Evolutionary conservation across 2,329 filamentous ascomycete genomes (phyloP).

Genomic region (Davidsoniella neocaledoniae): DNA sequence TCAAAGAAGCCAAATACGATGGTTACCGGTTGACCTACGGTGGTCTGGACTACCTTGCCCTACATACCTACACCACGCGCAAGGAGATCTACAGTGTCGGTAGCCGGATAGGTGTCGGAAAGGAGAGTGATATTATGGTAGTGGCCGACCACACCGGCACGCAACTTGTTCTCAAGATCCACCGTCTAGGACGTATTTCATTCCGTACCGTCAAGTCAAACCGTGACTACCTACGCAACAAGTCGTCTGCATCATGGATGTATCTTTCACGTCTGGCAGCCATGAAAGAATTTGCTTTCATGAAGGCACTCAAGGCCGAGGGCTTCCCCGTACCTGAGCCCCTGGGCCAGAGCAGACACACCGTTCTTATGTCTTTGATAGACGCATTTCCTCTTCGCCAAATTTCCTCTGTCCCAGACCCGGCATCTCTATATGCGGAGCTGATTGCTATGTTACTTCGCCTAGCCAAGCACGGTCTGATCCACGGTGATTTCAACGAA

Average conservation of each 20-base stretch:
- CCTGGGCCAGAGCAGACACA: constrained; percentile 78
- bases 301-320: constrained; percentile 68
- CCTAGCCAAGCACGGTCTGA: constrained; percentile 71
- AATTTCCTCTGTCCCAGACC: constrained; percentile 67
- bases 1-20: constrained; percentile 95
- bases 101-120: constrained; percentile 86
- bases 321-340: constrained; percentile 84
- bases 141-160: constrained; percentile 64
- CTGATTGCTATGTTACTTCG: constrained; percentile 73
- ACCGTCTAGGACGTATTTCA: constrained; percentile 85
- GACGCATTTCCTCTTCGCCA: constrained; percentile 86
- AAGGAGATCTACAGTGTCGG: constrained; percentile 81
- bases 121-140: constrained; percentile 93
- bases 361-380: constrained; percentile 87
- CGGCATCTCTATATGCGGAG: constrained; percentile 76
- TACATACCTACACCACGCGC: constrained; percentile 71
- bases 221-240: constrained; percentile 80
- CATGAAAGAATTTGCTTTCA: constrained; percentile 87
- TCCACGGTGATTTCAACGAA: constrained; percentile 98
- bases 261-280: constrained; percentile 88
- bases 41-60: constrained; percentile 89
- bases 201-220: constrained; percentile 95
- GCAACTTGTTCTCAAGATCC: constrained; percentile 84
- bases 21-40: constrained; percentile 94
- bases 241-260: constrained; percentile 80